Evolutionary conservation across 73 alveolate genomes (phyloP).

Genomic region (Paraurostyla sp.): DNA sequence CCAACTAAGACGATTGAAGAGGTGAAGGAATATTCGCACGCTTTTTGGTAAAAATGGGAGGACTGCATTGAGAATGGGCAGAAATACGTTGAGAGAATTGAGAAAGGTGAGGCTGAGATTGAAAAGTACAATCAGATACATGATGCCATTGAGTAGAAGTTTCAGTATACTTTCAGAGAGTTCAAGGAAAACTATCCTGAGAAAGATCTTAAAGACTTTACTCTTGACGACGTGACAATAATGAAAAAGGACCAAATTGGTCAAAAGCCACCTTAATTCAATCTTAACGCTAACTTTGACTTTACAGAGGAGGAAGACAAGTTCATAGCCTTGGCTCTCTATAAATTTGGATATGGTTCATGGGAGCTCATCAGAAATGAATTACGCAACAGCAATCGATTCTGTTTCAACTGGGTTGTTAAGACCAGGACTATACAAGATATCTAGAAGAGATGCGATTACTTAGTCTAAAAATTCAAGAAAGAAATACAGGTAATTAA

Average conservation of each 20-base stretch:
- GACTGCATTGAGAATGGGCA: constrained; percentile 90
- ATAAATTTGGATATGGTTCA: constrained; percentile 86
- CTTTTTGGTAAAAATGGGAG: constrained; percentile 88
- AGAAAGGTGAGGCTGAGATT: constrained; percentile 66
- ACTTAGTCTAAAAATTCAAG: constrained; percentile 80
- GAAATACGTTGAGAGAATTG: constrained; percentile 66
- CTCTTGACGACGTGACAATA: constrained; percentile 24
- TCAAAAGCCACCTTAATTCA: background rate
- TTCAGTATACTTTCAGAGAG: background rate
- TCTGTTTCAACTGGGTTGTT: constrained; percentile 88
- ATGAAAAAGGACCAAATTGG: background rate
- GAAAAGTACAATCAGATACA: background rate
- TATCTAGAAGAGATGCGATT: constrained; percentile 89
- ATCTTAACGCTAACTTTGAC: constrained; percentile 2
- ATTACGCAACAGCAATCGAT: constrained; percentile 76
- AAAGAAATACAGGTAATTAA: constrained; percentile 71
- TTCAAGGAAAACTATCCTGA: constrained; percentile 19
- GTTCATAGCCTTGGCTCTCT: constrained; percentile 53
- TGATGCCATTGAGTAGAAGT: constrained; percentile 46
- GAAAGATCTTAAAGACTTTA: background rate
- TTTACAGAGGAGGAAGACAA: constrained; percentile 71
- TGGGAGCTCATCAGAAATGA: constrained; percentile 92
- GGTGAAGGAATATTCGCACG: constrained; percentile 82
- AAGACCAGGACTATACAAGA: constrained; percentile 84
- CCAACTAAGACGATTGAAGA: constrained; percentile 85